Conservation (phyloP, 129 eudicot genomes). For the Pittosporum tobira region DNA sequence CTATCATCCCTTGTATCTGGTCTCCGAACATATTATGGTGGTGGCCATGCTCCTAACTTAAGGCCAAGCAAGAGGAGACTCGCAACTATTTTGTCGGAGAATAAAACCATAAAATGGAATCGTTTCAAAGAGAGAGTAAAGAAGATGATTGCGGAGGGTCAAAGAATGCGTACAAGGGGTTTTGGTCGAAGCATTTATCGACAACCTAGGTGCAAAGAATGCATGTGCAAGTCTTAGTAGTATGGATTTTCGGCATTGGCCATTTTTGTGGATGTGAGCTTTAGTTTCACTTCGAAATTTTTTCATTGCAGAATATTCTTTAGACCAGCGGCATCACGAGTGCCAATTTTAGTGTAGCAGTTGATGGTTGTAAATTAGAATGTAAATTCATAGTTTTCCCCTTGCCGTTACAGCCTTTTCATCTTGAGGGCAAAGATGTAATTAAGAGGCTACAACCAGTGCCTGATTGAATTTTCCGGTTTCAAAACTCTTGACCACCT, state of each 20-base stretch:
- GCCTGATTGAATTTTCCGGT: no score
- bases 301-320: no score
- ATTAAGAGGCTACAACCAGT: neutral
- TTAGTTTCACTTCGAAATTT: neutral
- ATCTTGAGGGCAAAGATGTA: neutral
- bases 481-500: no score
- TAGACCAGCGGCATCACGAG: no score
- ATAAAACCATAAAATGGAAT: conserved; percentile 49
- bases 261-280: neutral
- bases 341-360: no score
- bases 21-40: conserved; percentile 70
- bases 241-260: neutral
- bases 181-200: conserved; percentile 65
- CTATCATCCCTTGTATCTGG: conserved; percentile 82
- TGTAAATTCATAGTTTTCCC: no score
- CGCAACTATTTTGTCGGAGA: conserved; percentile 53
- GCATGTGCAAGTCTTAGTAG: conserved; percentile 64
- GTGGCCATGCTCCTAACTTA: conserved; percentile 65
- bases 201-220: conserved; percentile 78
- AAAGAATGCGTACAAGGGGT: conserved; percentile 42
- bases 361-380: no score
- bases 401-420: no score
- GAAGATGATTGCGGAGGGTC: conserved; percentile 77
- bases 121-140: conserved; percentile 43
- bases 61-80: conserved; percentile 75